A percentile compares a stretch with the other conserved stretches of the same genome.
Conservation (phyloP, 306 rosid genomes). For the Hippophae rhamnoides region DNA sequence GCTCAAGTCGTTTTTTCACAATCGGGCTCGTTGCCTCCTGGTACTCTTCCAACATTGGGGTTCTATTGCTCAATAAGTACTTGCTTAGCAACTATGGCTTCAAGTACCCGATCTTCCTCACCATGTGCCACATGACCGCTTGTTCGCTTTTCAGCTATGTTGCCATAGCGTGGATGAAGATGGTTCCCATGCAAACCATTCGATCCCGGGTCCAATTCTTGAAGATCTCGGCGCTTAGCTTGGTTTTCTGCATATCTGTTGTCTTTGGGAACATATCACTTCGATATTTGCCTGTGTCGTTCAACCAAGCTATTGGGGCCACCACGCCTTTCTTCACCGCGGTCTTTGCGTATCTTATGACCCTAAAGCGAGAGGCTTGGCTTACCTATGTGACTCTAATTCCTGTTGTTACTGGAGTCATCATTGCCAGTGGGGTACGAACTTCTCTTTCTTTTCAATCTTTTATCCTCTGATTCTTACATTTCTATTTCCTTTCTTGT, state of each 20-base stretch:
- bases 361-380: constrained; percentile 90
- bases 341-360: constrained; percentile 80
- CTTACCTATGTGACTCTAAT: constrained; percentile 80
- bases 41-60: constrained; percentile 98
- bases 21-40: constrained; percentile 67
- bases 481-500: constrained; percentile 8
- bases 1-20: constrained; percentile 68
- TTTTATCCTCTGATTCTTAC: constrained; percentile 2
- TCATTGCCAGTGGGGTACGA: constrained; percentile 96
- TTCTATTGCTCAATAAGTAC: constrained; percentile 78
- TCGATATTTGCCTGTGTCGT: constrained; percentile 80
- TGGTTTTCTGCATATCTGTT: constrained; percentile 80
- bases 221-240: constrained; percentile 80
- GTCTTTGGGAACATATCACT: constrained; percentile 92
- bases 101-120: constrained; percentile 96
- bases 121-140: constrained; percentile 99
- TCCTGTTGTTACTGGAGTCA: constrained; percentile 91
- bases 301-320: constrained; percentile 93
- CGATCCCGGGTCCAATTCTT: constrained; percentile 82
- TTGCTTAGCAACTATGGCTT: constrained; percentile 89
- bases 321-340: constrained; percentile 98
- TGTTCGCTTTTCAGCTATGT: constrained; percentile 84
- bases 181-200: constrained; percentile 90
- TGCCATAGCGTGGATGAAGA: constrained; percentile 92
- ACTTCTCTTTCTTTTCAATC: not conserved